Evolutionary conservation across 257 asterid genomes (phyloP), one percentile per base, ranked within the genome.

Genomic region (Solanum arcanum): DNA sequence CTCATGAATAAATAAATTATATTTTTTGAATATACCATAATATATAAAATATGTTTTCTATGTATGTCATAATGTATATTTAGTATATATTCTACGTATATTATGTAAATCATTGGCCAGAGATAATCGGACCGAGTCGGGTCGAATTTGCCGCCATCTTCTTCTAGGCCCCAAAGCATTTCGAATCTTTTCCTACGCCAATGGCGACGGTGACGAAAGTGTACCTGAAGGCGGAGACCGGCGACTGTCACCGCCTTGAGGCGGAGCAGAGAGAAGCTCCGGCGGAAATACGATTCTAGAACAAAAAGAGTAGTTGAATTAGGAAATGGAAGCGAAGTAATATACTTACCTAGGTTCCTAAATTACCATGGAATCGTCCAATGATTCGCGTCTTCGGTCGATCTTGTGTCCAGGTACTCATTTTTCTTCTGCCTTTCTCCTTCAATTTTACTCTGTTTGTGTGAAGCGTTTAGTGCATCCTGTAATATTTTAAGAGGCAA

Each of bases 331-430:
- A 95, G 98, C 89, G 87, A 89, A 74, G 91, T 95, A 73, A 10
- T 93, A 46, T 94, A 94, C 92, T 85, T 90, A 27, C 89, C 93
- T 14, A 94, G 92, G 46, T 93, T 95, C 91, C 83, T 97, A 42
- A 81, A 95, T 2, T 94, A 91, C 99, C 96, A 52, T 97, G 99
- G 99, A 94, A 93, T 87, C 93, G 99, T 74, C 99, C 99, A 90
- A 92, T 95, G 56, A 89, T 95, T 91, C 95, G 95, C 46, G 98
- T 94, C 83, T 97, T 97, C 37, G 98, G 96, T 83, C 92, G 94
- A 84, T 85, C 91, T 15, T 95, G 91, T 90, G 13, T 93, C 59
- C 99, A 95, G 98, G 99, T 96, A 21, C 69, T 23, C 66, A 59
- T 31, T 31, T 69, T n/a, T 10, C 37, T 29, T 72, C 77, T 69